These are phyloP conservation scores for Leccinum sublutescens DNA, from an alignment of 768 basidiomycete genomes.

Conservation along the genomic window DNA sequence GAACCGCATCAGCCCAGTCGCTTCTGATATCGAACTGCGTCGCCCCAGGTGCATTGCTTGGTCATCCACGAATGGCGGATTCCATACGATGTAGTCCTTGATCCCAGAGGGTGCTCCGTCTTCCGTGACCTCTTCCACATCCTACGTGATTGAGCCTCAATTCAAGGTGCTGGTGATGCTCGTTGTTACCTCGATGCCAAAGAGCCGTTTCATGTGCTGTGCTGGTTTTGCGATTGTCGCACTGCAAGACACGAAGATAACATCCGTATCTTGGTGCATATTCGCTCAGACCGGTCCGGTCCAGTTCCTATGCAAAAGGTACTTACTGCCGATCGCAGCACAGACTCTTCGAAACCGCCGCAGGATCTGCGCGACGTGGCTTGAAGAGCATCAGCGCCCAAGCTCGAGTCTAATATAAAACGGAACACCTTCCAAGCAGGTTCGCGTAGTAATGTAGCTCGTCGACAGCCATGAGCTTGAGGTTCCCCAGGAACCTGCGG, in stretches of 20 bases:
- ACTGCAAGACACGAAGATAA: conserved; percentile 80
- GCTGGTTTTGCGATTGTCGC: conserved; percentile 80
- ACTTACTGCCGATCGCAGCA: conserved; percentile 73
- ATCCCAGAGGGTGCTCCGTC: conserved; percentile 82
- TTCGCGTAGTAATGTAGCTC: conserved; percentile 87
- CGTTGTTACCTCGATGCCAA: conserved; percentile 51
- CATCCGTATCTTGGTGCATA: conserved; percentile 41
- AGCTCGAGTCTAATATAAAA: background rate
- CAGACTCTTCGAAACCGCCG: conserved; percentile 75
- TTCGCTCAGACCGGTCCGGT: conserved; percentile 4
- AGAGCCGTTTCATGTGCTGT: conserved; percentile 73
- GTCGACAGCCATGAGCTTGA: conserved; percentile 78
- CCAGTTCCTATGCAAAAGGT: background rate
- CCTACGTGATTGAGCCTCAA: conserved; percentile 24
- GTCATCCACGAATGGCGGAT: conserved; percentile 57
- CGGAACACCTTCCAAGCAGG: conserved; percentile 67
- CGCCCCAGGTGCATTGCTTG: conserved; percentile 54
- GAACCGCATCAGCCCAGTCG: conserved; percentile 69
- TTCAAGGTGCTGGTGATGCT: background rate
- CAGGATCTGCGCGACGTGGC: conserved; percentile 80
- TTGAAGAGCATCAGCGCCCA: conserved; percentile 26
- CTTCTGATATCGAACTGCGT: conserved; percentile 61
- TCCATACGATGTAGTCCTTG: conserved; percentile 83
- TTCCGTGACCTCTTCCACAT: conserved; percentile 66
- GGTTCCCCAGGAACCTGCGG: conserved; percentile 67